Conservation (phyloP, 2,329 filamentous ascomycete genomes). For the Juglanconis oblonga region DNA sequence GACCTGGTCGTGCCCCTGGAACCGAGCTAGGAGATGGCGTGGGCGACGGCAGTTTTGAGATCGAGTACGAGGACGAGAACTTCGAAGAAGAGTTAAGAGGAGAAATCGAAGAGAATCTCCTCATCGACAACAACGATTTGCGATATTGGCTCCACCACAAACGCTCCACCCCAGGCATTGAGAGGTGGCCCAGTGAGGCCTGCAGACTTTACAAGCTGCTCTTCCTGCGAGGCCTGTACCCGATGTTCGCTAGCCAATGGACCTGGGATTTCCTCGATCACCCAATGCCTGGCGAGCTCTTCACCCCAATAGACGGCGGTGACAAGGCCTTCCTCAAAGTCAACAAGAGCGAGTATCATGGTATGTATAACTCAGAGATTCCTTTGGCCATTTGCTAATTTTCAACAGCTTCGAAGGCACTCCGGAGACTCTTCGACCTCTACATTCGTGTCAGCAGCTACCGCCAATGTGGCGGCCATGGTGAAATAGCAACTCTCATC, state of each 20-base stretch:
- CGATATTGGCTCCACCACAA: slow-evolving; percentile 6
- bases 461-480: slow-evolving; percentile 26
- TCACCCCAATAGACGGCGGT: slow-evolving; percentile 23
- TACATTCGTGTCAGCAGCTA: slow-evolving; percentile 29
- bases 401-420: slow-evolving; percentile 29
- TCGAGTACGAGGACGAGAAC: slow-evolving; percentile 7
- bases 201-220: slow-evolving; percentile 31
- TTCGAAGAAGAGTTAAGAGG: slow-evolving; percentile 12
- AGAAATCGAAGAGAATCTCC: neutral
- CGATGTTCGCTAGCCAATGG: slow-evolving; percentile 33
- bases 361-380: slow-evolving; percentile 18
- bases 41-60: slow-evolving; percentile 1
- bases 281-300: slow-evolving; percentile 30
- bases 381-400: neutral
- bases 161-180: slow-evolving; percentile 17
- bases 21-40: neutral
- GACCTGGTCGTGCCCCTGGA: neutral
- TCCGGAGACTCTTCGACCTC: slow-evolving; percentile 32
- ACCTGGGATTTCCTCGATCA: slow-evolving; percentile 30
- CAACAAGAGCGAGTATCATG: slow-evolving; percentile 26
- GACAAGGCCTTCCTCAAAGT: slow-evolving; percentile 27
- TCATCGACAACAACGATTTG: neutral
- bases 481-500: slow-evolving; percentile 27
- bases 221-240: slow-evolving; percentile 32
- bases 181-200: slow-evolving; percentile 30